phyloP scores from a whole-genome alignment of 2,329 filamentous ascomycete genomes.

The Aspergillus quadrilineatus region DNA sequence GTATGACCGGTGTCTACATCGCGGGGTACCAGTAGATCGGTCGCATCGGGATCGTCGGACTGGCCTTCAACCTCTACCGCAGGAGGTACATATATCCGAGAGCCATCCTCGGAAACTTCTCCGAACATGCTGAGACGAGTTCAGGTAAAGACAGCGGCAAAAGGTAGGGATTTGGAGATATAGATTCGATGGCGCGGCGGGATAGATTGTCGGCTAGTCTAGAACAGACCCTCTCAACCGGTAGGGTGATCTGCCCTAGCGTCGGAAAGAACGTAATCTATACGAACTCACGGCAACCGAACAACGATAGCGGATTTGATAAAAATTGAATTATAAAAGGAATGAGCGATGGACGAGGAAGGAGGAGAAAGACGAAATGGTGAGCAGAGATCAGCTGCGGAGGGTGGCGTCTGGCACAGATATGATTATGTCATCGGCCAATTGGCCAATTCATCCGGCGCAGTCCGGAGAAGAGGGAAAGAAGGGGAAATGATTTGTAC shows the following conservation, averaged over 20 bases:
- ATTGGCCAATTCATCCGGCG: neutral
- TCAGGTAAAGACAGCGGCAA: constrained; percentile 4
- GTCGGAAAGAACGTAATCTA: neutral
- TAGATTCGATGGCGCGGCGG: constrained; percentile 13
- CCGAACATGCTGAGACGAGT: constrained; percentile 26
- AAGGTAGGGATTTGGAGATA: constrained; percentile 9
- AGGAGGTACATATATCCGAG: constrained; percentile 34
- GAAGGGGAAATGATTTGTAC: neutral
- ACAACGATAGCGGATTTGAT: neutral
- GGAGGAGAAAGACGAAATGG: constrained; percentile 1
- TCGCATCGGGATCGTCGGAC: constrained; percentile 34
- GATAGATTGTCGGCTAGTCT: constrained; percentile 17
- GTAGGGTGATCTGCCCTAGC: constrained; percentile 11
- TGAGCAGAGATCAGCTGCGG: constrained; percentile 3
- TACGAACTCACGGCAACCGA: neutral
- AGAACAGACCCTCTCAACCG: constrained; percentile 19
- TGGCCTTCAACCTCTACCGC: constrained; percentile 37
- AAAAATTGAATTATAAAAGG: constrained; percentile 5
- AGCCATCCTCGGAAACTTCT: constrained; percentile 32
- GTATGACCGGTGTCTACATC: constrained; percentile 27
- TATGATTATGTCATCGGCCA: constrained; percentile 18
- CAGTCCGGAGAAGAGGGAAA: neutral
- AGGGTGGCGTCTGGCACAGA: constrained; percentile 11
- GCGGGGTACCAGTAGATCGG: constrained; percentile 30
- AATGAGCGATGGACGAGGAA: constrained; percentile 6